A percentile compares a stretch with the other conserved stretches of the same genome.
Evolutionary conservation across 2,329 filamentous ascomycete genomes (phyloP).

Genomic region (Curvularia spicifera): DNA sequence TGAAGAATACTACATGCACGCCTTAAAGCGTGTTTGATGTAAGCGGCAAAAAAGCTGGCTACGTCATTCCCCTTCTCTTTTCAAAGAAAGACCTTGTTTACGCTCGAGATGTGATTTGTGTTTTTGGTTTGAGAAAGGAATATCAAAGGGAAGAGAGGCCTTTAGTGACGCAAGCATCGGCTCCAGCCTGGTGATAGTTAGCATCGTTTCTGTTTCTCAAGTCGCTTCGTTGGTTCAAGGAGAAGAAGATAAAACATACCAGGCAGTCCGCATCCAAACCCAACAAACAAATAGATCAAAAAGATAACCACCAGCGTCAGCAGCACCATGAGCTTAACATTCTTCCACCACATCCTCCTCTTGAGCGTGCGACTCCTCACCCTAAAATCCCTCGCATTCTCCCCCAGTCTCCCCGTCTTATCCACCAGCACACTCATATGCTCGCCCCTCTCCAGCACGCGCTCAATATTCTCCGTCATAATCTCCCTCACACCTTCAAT

Average conservation of each 20-base stretch:
- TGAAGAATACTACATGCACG: slow-evolving; percentile 7
- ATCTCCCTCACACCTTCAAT: slow-evolving; percentile 92
- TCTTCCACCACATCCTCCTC: slow-evolving; percentile 99
- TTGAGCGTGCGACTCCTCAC: slow-evolving; percentile 85
- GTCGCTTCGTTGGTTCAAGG: background rate
- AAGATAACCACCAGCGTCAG: slow-evolving; percentile 74
- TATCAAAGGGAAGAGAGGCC: no score
- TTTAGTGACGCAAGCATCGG: slow-evolving; percentile 43
- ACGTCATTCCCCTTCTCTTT: background rate
- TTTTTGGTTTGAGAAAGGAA: background rate
- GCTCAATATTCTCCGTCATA: slow-evolving; percentile 95
- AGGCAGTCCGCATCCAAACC: slow-evolving; percentile 74
- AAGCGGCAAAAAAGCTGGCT: background rate
- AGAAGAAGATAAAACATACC: slow-evolving; percentile 38
- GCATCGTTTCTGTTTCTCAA: slow-evolving; percentile 6
- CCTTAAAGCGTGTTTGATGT: slow-evolving; percentile 1
- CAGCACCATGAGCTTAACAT: slow-evolving; percentile 90
- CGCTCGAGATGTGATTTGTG: background rate
- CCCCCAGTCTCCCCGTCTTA: slow-evolving; percentile 92
- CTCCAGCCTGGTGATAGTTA: slow-evolving; percentile 46
- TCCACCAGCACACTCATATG: slow-evolving; percentile 92
- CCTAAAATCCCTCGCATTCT: slow-evolving; percentile 87
- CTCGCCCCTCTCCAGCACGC: slow-evolving; percentile 84
- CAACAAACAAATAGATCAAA: slow-evolving; percentile 73
- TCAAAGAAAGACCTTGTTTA: background rate